Percentiles rank a stretch among this genome's conserved stretches.
Conservation (phyloP, 257 asterid species). For the Solanum chiquidenum region DNA sequence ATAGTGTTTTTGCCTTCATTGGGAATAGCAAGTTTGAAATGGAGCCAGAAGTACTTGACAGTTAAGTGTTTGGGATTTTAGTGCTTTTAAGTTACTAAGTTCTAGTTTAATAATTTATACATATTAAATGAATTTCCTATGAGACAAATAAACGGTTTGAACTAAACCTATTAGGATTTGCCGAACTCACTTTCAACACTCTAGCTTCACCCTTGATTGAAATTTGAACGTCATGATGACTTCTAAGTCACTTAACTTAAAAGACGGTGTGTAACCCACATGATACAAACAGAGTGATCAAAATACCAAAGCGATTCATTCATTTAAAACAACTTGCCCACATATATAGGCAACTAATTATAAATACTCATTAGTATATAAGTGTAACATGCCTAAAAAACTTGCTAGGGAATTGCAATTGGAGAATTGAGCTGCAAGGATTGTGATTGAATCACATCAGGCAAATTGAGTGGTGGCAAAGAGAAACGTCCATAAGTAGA, state of each 20-base stretch:
- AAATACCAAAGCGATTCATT: background rate
- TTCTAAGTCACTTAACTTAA: too few relatives aligned
- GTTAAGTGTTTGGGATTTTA: background rate
- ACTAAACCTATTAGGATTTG: too few relatives aligned
- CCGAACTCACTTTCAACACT: too few relatives aligned
- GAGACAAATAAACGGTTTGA: too few relatives aligned
- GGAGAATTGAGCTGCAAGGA: conserved; percentile 49
- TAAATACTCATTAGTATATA: background rate
- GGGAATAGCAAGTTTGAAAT: background rate
- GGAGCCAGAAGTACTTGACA: background rate
- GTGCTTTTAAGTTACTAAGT: background rate
- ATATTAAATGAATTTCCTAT: too few relatives aligned
- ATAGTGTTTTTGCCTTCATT: background rate
- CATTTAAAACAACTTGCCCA: background rate
- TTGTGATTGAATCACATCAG: conserved; percentile 47
- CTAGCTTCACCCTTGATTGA: too few relatives aligned
- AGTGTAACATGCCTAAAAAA: too few relatives aligned
- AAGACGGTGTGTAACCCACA: background rate
- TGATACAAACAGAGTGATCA: background rate
- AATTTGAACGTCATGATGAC: too few relatives aligned
- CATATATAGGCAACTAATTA: background rate
- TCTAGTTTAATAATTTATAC: too few relatives aligned
- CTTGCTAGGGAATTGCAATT: conserved; percentile 34
- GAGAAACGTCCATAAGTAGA: conserved; percentile 81
- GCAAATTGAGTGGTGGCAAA: conserved; percentile 71